Percentiles rank a stretch among this genome's conserved stretches.
These are phyloP conservation scores for Aureobasidium zeae DNA, from an alignment of 2,329 filamentous ascomycete genomes.

Conservation along the genomic window DNA sequence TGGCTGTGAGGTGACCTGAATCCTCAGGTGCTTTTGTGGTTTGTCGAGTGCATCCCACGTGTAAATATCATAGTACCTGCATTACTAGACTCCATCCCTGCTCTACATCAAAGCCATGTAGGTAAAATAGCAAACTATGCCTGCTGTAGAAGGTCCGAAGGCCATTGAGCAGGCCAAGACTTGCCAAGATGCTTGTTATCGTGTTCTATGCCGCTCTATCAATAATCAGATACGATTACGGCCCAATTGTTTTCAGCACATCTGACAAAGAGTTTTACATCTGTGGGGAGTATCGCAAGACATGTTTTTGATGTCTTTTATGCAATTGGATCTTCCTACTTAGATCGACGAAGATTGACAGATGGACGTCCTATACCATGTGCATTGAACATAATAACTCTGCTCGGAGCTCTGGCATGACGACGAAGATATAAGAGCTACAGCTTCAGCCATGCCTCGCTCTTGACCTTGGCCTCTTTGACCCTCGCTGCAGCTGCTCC, in stretches of 20 bases:
- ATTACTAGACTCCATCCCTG: background rate
- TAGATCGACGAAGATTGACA: background rate
- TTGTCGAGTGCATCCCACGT: too few species aligned
- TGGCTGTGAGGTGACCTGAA: too few species aligned
- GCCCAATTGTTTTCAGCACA: background rate
- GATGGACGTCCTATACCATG: background rate
- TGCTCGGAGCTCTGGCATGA: background rate
- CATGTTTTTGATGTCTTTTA: background rate
- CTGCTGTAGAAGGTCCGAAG: background rate
- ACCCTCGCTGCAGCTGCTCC: background rate
- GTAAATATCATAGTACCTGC: too few species aligned
- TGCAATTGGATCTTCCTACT: background rate
- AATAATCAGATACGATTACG: background rate
- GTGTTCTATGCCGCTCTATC: background rate
- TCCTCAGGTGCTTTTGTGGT: too few species aligned
- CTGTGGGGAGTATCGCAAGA: background rate
- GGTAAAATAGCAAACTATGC: background rate
- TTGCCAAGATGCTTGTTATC: background rate
- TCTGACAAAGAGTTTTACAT: slow-evolving; percentile 2
- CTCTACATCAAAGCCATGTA: background rate
- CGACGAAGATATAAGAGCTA: background rate
- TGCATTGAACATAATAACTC: background rate
- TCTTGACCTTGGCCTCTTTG: background rate
- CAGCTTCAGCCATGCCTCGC: background rate
- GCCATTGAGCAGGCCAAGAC: background rate